A percentile compares a stretch with the other conserved stretches of the same genome.
Evolutionary conservation across 2,329 filamentous ascomycete genomes (phyloP).

Genomic region (Zarea fungicola): DNA sequence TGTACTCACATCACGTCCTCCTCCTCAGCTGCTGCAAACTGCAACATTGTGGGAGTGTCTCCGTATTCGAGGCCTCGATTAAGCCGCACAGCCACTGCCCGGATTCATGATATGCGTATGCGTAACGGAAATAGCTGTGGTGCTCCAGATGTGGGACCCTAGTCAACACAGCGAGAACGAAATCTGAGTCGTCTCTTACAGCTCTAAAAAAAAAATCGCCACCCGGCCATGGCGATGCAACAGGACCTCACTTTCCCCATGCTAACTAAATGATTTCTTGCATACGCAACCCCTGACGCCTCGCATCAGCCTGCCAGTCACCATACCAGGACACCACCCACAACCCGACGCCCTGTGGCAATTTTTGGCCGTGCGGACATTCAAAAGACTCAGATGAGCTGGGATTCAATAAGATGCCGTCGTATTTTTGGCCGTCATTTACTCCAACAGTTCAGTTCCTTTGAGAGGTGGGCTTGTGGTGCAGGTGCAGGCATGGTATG

Average conservation of each 20-base stretch:
- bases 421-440: constrained; percentile 7
- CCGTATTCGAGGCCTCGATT: constrained; percentile 3
- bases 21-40: too few relatives aligned
- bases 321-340: constrained; percentile 10
- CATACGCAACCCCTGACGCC: constrained; percentile 4
- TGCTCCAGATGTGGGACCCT: not conserved
- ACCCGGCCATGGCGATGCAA: constrained; percentile 4
- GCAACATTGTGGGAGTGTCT: not conserved
- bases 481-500: constrained; percentile 5
- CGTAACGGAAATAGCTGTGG: constrained; percentile 3
- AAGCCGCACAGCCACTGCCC: constrained; percentile 6
- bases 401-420: not conserved
- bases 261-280: constrained; percentile 3
- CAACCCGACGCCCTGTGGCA: not conserved
- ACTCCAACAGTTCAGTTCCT: constrained; percentile 4
- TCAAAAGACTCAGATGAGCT: too few relatives aligned
- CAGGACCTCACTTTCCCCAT: not conserved
- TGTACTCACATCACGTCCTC: not conserved
- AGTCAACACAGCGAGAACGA: not conserved
- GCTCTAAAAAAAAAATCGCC: not conserved
- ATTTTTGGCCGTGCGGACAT: not conserved
- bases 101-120: not conserved
- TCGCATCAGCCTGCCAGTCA: constrained; percentile 10
- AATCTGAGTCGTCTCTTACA: not conserved
- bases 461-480: constrained; percentile 2